Evolutionary conservation across 768 basidiomycete species (phyloP).

Genomic region (Podaxis sp.): DNA sequence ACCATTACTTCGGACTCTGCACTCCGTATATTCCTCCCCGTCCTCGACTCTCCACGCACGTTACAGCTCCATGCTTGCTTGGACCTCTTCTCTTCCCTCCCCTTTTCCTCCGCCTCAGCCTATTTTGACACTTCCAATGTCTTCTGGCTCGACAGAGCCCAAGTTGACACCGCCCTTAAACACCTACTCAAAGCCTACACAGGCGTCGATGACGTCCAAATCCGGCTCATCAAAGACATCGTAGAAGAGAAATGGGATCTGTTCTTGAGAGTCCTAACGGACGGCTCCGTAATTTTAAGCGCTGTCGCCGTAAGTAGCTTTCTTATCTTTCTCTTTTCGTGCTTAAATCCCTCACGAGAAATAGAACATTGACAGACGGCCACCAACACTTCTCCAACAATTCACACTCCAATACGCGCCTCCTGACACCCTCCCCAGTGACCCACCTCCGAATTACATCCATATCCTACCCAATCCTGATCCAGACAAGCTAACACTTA

Average conservation of each 20-base stretch:
- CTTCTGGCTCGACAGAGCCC: conserved; percentile 69
- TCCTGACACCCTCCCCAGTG: conserved; percentile 60
- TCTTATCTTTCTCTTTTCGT: neutral
- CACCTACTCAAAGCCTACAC: conserved; percentile 33
- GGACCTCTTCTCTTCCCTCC: conserved; percentile 64
- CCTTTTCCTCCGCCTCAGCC: conserved; percentile 34
- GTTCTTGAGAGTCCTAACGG: conserved; percentile 67
- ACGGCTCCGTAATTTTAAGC: conserved; percentile 72
- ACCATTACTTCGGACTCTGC: conserved; percentile 83
- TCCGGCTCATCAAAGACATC: conserved; percentile 56
- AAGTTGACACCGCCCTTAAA: conserved; percentile 48
- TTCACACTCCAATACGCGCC: conserved; percentile 63
- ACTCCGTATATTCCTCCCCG: conserved; percentile 82
- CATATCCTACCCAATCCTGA: conserved; percentile 50
- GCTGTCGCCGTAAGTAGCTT: conserved; percentile 63
- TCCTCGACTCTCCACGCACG: conserved; percentile 80
- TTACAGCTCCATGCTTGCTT: conserved; percentile 83
- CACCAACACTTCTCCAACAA: conserved; percentile 78
- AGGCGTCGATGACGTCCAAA: conserved; percentile 43
- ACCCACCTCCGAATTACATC: conserved; percentile 47
- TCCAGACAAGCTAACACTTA: conserved; percentile 46
- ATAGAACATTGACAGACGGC: conserved; percentile 86
- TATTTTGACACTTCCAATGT: conserved; percentile 45
- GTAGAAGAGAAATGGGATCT: conserved; percentile 75
- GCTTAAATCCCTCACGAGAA: conserved; percentile 6